phyloP scores from a whole-genome alignment of 805 yeast species.

The Wickerhamiella brachini region DNA sequence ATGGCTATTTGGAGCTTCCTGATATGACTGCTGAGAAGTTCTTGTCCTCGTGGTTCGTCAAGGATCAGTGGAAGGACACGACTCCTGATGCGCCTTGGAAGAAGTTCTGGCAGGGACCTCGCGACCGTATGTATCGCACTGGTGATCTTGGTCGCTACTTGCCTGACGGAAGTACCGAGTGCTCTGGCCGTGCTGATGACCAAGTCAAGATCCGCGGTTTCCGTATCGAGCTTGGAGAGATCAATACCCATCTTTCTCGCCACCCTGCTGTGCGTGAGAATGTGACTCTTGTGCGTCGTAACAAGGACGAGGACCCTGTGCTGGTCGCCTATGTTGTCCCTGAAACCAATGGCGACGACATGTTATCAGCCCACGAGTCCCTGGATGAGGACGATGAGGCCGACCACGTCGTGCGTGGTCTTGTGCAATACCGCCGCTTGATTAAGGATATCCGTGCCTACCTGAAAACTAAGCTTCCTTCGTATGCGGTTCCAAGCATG shows the following conservation, averaged over 20 bases:
- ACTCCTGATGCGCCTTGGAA: constrained; percentile 46
- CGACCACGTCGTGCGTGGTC: constrained; percentile 59
- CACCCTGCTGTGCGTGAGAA: constrained; percentile 89
- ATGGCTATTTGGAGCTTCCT: constrained; percentile 86
- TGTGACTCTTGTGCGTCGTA: constrained; percentile 79
- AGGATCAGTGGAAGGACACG: constrained; percentile 43
- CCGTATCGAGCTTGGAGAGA: constrained; percentile 96
- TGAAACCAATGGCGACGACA: constrained; percentile 36
- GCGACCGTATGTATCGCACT: constrained; percentile 91
- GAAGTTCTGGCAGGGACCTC: constrained; percentile 77
- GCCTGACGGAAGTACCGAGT: constrained; percentile 96
- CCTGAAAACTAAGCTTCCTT: constrained; percentile 77
- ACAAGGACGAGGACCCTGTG: constrained; percentile 84
- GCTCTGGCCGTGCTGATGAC: constrained; percentile 98
- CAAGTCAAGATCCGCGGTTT: constrained; percentile 98
- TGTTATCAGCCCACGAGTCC: constrained; percentile 28
- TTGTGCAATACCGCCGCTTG: constrained; percentile 60
- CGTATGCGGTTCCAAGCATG: constrained; percentile 85
- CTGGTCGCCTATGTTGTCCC: constrained; percentile 89
- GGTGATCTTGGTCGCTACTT: constrained; percentile 95
- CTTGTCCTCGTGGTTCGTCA: constrained; percentile 80
- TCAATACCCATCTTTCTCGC: constrained; percentile 92
- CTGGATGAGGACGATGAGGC: constrained; percentile 30
- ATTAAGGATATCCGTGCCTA: constrained; percentile 71
- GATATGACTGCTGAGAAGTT: constrained; percentile 81